Evolutionary conservation across 495 filamentous ascomycete species (phyloP).

Genomic region (Choiromyces venosus): DNA sequence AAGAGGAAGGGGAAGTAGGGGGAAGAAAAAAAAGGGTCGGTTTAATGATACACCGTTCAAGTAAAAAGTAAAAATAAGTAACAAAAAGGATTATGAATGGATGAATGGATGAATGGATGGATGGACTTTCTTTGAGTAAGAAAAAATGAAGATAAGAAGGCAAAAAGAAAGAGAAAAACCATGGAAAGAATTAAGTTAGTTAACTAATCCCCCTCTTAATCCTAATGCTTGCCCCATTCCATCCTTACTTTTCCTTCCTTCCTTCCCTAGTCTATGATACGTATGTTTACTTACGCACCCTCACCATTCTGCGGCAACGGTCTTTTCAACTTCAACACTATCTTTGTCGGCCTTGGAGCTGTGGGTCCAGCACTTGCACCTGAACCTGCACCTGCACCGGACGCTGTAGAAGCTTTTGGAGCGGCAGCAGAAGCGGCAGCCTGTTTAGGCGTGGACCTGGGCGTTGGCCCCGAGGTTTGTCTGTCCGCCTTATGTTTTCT

Average conservation of each 20-base stretch:
- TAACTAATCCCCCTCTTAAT: conserved; percentile 26
- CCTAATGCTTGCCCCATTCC: conserved; percentile 22
- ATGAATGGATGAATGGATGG: too few species aligned
- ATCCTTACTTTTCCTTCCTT: not conserved
- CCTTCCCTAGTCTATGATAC: not conserved
- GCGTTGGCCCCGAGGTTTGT: conserved; percentile 17
- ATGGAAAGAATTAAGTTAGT: not conserved
- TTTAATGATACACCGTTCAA: conserved; percentile 10
- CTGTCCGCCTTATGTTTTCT: conserved; percentile 19
- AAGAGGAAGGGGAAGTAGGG: conserved; percentile 7
- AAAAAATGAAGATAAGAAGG: too few species aligned
- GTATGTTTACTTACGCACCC: not conserved
- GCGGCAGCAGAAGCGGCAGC: conserved; percentile 8
- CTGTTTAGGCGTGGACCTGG: conserved; percentile 34
- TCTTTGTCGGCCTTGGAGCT: conserved; percentile 30
- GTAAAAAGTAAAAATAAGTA: conserved; percentile 14
- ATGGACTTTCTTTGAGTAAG: too few species aligned
- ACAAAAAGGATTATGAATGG: too few species aligned
- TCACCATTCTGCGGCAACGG: conserved; percentile 27
- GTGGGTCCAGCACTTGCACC: conserved; percentile 22
- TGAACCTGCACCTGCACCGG: conserved; percentile 10
- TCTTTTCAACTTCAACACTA: conserved; percentile 35
- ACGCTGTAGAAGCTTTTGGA: conserved; percentile 15
- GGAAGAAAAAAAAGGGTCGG: conserved; percentile 18
- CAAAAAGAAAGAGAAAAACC: conserved; percentile 13